These are phyloP conservation scores for Umbelopsis ramanniana DNA, from an alignment of 192 early-diverging fungal genomes.

Conservation along the genomic window DNA sequence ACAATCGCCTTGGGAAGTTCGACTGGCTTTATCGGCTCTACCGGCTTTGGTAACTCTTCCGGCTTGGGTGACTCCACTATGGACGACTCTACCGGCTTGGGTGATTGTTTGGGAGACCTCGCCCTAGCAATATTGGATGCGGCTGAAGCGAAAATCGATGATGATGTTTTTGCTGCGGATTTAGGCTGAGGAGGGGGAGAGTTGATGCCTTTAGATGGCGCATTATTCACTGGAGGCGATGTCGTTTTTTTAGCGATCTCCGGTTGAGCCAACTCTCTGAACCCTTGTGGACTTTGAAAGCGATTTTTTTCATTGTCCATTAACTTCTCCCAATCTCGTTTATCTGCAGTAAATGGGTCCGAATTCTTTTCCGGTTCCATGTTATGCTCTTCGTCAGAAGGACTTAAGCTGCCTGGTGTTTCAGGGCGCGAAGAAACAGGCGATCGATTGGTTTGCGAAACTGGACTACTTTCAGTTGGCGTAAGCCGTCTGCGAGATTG, in stretches of 20 bases:
- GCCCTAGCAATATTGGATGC: not conserved
- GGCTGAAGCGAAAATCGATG: not conserved
- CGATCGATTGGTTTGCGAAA: not conserved
- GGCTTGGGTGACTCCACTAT: too few species aligned
- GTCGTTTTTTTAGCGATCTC: not conserved
- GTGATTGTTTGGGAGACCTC: not conserved
- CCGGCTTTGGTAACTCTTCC: not conserved
- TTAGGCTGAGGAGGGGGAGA: not conserved
- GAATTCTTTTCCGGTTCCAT: not conserved
- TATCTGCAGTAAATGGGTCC: not conserved
- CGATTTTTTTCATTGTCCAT: not conserved
- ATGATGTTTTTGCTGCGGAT: not conserved
- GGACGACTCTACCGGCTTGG: not conserved
- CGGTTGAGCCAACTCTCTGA: not conserved
- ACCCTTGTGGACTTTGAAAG: not conserved
- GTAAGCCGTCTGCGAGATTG: not conserved
- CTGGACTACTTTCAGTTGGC: not conserved
- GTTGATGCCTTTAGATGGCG: not conserved
- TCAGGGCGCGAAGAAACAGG: not conserved
- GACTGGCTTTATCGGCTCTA: not conserved
- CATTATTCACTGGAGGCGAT: not conserved
- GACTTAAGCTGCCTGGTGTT: not conserved
- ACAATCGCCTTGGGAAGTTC: too few species aligned
- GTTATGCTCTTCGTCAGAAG: conserved; percentile 4
- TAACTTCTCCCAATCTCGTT: not conserved